These are phyloP conservation scores for Sergeia podlipaevii DNA, from an alignment of 208 protist genomes.

Conservation along the genomic window DNA sequence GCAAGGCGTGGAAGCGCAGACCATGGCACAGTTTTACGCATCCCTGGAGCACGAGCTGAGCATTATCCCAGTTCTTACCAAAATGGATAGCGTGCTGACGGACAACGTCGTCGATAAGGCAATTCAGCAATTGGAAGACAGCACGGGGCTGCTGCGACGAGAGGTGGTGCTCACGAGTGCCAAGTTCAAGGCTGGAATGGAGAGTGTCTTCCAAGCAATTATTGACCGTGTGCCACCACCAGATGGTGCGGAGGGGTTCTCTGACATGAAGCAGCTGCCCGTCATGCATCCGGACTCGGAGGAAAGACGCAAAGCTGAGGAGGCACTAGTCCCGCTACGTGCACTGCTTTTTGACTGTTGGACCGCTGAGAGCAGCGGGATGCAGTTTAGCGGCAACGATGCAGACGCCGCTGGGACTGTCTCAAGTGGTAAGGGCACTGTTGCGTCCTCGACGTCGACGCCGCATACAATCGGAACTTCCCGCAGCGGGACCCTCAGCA, in stretches of 20 bases:
- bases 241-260: constrained; percentile 39
- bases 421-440: background rate
- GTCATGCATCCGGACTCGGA: constrained; percentile 52
- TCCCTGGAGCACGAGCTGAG: constrained; percentile 86
- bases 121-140: constrained; percentile 80
- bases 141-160: constrained; percentile 78
- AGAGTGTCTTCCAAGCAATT: constrained; percentile 86
- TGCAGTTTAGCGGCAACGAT: constrained; percentile 44
- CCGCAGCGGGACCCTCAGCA: constrained; percentile 12
- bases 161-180: constrained; percentile 90
- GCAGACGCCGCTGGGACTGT: background rate
- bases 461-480: constrained; percentile 5
- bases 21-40: constrained; percentile 96
- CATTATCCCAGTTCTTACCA: constrained; percentile 88
- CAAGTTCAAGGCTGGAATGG: constrained; percentile 89
- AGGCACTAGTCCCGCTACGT: constrained; percentile 76
- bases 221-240: constrained; percentile 91
- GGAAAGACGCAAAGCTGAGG: constrained; percentile 40
- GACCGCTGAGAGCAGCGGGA: constrained; percentile 91
- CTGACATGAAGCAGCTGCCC: constrained; percentile 75
- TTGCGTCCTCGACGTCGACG: background rate
- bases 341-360: constrained; percentile 96
- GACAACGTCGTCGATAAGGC: constrained; percentile 65
- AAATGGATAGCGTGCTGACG: constrained; percentile 83
- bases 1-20: constrained; percentile 95